Percentiles rank a stretch among this genome's conserved stretches.
Conservation (phyloP, 345 rosid species). For the Durio zibethinus region DNA sequence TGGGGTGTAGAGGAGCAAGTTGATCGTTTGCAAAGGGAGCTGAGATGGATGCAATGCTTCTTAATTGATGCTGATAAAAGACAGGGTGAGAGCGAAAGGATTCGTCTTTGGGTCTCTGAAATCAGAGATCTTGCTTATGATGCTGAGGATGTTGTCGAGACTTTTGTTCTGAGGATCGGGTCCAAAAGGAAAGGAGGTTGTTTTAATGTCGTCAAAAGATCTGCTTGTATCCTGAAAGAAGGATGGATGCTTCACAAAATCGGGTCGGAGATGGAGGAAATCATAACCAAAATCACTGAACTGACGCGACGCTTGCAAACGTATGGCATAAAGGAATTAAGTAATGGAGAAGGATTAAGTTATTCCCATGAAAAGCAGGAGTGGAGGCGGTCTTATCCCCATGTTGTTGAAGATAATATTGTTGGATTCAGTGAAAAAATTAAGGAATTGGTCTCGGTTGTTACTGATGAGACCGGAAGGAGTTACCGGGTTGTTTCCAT, state of each 20-base stretch:
- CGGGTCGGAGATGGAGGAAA: neutral
- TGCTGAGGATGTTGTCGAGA: slow-evolving; percentile 6
- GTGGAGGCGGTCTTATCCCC: slow-evolving; percentile 29
- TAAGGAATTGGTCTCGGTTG: slow-evolving; percentile 9
- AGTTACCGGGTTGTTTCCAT: slow-evolving; percentile 15
- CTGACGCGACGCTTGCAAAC: neutral
- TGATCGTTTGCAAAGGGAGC: neutral
- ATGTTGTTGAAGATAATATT: slow-evolving; percentile 15
- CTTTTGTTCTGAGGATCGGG: neutral
- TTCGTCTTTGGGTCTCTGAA: slow-evolving; percentile 11
- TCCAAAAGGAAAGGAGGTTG: neutral
- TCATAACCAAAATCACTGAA: neutral
- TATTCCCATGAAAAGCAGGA: neutral
- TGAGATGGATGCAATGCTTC: neutral
- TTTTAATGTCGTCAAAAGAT: neutral
- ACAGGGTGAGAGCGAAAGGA: neutral
- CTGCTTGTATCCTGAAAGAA: neutral
- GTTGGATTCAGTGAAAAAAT: slow-evolving; percentile 32
- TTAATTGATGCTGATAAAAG: slow-evolving; percentile 9
- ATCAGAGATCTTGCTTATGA: slow-evolving; percentile 9
- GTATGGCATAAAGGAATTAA: neutral
- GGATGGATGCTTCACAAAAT: neutral
- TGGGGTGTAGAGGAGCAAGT: neutral
- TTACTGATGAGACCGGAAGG: slow-evolving; percentile 18
- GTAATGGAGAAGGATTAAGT: neutral